These are phyloP conservation scores for Pachysolen tannophilus DNA, from an alignment of 805 yeast genomes.

Conservation along the genomic window DNA sequence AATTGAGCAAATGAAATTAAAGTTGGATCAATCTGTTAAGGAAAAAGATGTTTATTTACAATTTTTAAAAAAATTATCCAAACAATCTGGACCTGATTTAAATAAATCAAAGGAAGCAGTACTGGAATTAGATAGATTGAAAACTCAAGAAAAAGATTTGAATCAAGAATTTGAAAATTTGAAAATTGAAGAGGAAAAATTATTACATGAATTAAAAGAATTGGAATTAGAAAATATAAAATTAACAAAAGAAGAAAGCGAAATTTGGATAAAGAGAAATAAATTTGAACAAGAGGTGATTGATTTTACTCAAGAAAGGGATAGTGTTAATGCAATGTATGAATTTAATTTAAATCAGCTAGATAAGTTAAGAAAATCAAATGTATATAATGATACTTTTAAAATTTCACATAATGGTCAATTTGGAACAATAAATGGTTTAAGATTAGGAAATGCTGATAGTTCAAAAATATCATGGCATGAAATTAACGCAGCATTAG, in stretches of 20 bases:
- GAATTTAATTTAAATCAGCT: constrained; percentile 56
- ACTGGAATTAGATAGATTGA: constrained; percentile 37
- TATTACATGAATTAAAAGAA: constrained; percentile 40
- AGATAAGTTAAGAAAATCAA: constrained; percentile 63
- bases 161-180: constrained; percentile 31
- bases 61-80: constrained; percentile 63
- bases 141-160: constrained; percentile 27
- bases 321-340: constrained; percentile 55
- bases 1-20: constrained; percentile 53
- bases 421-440: constrained; percentile 82
- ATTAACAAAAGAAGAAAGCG: constrained; percentile 35
- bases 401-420: constrained; percentile 77
- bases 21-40: constrained; percentile 62
- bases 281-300: constrained; percentile 43
- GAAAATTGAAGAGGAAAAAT: constrained; percentile 32
- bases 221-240: constrained; percentile 31
- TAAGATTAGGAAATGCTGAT: constrained; percentile 66
- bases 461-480: constrained; percentile 71
- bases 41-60: constrained; percentile 75
- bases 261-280: constrained; percentile 44
- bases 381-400: constrained; percentile 79
- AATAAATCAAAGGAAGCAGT: constrained; percentile 37
- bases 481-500: constrained; percentile 87
- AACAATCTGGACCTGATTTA: constrained; percentile 36
- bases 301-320: constrained; percentile 45